A percentile compares a stretch with the other conserved stretches of the same genome.
These are phyloP conservation scores for Pestalotiopsis sp. DNA, from an alignment of 2,329 filamentous ascomycete species.

Conservation along the genomic window DNA sequence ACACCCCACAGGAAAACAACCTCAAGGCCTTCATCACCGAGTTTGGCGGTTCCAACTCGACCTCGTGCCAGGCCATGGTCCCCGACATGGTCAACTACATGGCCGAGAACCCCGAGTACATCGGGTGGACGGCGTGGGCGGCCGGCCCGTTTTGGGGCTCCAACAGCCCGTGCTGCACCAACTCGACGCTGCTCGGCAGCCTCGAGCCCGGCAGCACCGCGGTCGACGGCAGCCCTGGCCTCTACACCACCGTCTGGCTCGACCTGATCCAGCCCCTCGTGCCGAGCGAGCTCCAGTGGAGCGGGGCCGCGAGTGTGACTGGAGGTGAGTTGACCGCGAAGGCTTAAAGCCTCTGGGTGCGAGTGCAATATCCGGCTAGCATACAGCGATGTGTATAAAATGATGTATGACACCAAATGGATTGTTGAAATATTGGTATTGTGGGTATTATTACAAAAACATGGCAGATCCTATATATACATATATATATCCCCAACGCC, in stretches of 20 bases:
- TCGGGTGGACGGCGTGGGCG: constrained; percentile 55
- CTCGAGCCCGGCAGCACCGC: constrained; percentile 49
- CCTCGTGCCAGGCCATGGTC: constrained; percentile 42
- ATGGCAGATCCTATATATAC: not conserved
- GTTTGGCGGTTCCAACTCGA: constrained; percentile 49
- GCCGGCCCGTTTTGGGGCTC: constrained; percentile 52
- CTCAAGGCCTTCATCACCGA: constrained; percentile 53
- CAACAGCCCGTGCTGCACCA: constrained; percentile 43
- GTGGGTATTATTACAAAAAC: not conserved
- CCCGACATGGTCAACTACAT: constrained; percentile 47
- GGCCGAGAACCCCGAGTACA: constrained; percentile 47
- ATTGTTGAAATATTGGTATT: not conserved
- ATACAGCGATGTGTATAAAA: not conserved
- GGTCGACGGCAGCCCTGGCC: constrained; percentile 40
- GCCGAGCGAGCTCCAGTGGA: constrained; percentile 42
- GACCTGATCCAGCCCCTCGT: constrained; percentile 46
- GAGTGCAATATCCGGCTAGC: not conserved
- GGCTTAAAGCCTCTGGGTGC: not conserved
- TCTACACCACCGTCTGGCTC: constrained; percentile 50
- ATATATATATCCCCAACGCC: not conserved
- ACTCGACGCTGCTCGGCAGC: constrained; percentile 42
- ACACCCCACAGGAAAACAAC: constrained; percentile 31
- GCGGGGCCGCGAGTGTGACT: constrained; percentile 31
- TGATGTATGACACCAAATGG: not conserved
- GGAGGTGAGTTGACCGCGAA: constrained; percentile 4